These are phyloP conservation scores for Penicillium thymicola DNA, from an alignment of 2,329 filamentous ascomycete genomes.

Conservation along the genomic window DNA sequence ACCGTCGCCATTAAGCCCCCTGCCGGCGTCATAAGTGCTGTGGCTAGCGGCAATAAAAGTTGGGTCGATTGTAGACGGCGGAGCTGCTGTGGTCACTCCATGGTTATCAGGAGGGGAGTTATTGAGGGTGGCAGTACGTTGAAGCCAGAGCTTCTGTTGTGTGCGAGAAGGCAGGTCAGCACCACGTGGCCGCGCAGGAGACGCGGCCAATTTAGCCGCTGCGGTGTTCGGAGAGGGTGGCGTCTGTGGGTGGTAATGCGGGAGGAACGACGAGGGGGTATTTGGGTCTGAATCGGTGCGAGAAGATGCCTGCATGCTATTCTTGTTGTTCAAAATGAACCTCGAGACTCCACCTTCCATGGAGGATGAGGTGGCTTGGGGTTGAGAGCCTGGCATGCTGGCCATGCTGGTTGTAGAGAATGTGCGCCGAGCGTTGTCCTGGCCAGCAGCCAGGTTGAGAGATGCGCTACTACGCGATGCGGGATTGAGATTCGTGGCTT, in stretches of 20 bases:
- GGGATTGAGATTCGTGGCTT: conserved; percentile 33
- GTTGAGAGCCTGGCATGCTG: conserved; percentile 29
- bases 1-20: conserved; percentile 30
- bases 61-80: conserved; percentile 38
- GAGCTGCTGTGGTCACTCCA: conserved; percentile 29
- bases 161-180: conserved; percentile 45
- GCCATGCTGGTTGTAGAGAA: conserved; percentile 31
- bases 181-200: conserved; percentile 35
- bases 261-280: conserved; percentile 47
- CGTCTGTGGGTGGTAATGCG: conserved; percentile 47
- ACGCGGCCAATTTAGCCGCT: conserved; percentile 29
- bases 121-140: conserved; percentile 45
- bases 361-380: conserved; percentile 46
- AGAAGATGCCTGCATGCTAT: conserved; percentile 30
- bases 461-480: conserved; percentile 37
- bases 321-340: conserved; percentile 41
- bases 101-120: conserved; percentile 44
- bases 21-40: conserved; percentile 28
- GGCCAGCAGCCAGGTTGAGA: conserved; percentile 34
- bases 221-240: conserved; percentile 41
- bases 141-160: conserved; percentile 49
- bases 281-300: conserved; percentile 44
- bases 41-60: conserved; percentile 30
- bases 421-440: conserved; percentile 32
- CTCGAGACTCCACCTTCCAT: conserved; percentile 47